Conservation (phyloP, 2,329 filamentous ascomycete genomes). For the Talaromyces piceae region DNA sequence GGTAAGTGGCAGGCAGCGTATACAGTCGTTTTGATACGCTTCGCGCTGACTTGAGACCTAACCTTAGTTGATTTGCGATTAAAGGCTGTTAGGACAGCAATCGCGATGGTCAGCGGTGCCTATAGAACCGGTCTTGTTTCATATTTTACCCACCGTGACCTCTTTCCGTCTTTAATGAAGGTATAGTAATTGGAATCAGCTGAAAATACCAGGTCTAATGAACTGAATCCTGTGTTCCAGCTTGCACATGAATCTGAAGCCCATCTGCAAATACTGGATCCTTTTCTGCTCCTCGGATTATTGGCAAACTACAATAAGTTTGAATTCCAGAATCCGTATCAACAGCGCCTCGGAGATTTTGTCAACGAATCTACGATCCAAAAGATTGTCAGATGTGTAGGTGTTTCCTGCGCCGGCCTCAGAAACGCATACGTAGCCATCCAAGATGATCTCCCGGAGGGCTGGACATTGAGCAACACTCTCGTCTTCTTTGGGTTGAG, state of each 20-base stretch:
- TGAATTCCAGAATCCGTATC: slow-evolving; percentile 94
- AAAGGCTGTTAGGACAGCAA: slow-evolving; percentile 71
- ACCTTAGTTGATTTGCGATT: slow-evolving; percentile 62
- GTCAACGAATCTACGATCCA: slow-evolving; percentile 84
- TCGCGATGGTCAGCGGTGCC: slow-evolving; percentile 83
- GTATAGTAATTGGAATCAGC: slow-evolving; percentile 50
- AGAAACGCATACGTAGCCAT: slow-evolving; percentile 74
- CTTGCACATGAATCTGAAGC: slow-evolving; percentile 73
- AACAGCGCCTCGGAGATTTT: slow-evolving; percentile 85
- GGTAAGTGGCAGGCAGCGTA: slow-evolving; percentile 53
- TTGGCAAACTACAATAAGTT: slow-evolving; percentile 99
- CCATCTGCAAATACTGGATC: slow-evolving; percentile 56
- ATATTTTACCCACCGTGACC: slow-evolving; percentile 88
- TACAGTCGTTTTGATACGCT: neutral
- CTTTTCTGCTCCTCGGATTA: slow-evolving; percentile 76
- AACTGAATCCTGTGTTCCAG: slow-evolving; percentile 35
- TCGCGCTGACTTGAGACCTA: neutral
- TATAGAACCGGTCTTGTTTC: slow-evolving; percentile 92
- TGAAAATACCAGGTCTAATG: neutral
- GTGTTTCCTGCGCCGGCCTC: slow-evolving; percentile 59
- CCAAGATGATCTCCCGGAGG: slow-evolving; percentile 82
- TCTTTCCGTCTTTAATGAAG: slow-evolving; percentile 94
- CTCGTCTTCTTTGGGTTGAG: slow-evolving; percentile 80
- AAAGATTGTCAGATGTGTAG: slow-evolving; percentile 70
- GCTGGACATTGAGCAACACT: slow-evolving; percentile 76